Conservation (phyloP, 768 basidiomycete species). For the Fomitopsis serialis region DNA sequence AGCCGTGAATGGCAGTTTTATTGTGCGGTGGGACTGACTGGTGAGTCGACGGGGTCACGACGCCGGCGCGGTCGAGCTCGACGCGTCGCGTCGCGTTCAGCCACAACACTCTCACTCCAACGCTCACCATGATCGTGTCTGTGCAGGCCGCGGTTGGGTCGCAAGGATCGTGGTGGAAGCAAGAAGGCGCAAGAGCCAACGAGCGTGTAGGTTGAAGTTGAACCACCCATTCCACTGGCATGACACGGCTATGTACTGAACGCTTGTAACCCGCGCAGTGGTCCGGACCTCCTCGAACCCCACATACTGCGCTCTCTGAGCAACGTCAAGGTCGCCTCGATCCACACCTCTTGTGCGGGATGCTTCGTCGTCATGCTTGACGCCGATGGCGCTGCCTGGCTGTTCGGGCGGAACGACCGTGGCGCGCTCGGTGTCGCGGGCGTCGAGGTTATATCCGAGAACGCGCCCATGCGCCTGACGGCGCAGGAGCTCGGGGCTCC, state of each 20-base stretch:
- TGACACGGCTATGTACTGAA: too few relatives aligned
- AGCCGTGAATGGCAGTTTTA: constrained; percentile 44
- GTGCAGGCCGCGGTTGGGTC: constrained; percentile 69
- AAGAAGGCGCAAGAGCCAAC: constrained; percentile 38
- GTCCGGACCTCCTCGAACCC: constrained; percentile 81
- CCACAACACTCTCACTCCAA: constrained; percentile 7
- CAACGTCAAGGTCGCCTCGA: constrained; percentile 67
- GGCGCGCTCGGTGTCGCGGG: constrained; percentile 58
- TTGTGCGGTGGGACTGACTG: constrained; percentile 88
- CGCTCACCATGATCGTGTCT: not conserved
- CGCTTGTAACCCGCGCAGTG: constrained; percentile 27
- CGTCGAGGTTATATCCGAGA: constrained; percentile 57
- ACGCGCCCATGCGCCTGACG: constrained; percentile 57
- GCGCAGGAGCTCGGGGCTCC: constrained; percentile 60
- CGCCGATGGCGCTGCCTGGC: constrained; percentile 74
- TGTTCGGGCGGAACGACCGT: constrained; percentile 83
- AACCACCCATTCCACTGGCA: too few relatives aligned
- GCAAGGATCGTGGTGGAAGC: constrained; percentile 59
- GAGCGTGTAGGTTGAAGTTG: constrained; percentile 17
- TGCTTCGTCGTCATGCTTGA: constrained; percentile 78
- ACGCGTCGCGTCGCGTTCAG: constrained; percentile 1
- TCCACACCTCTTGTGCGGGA: constrained; percentile 71
- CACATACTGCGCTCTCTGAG: constrained; percentile 85
- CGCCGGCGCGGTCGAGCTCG: constrained; percentile 7
- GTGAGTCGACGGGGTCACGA: constrained; percentile 37